Conservation (phyloP, 148 eudicot genomes). For the Vaccinium macrocarpon region DNA sequence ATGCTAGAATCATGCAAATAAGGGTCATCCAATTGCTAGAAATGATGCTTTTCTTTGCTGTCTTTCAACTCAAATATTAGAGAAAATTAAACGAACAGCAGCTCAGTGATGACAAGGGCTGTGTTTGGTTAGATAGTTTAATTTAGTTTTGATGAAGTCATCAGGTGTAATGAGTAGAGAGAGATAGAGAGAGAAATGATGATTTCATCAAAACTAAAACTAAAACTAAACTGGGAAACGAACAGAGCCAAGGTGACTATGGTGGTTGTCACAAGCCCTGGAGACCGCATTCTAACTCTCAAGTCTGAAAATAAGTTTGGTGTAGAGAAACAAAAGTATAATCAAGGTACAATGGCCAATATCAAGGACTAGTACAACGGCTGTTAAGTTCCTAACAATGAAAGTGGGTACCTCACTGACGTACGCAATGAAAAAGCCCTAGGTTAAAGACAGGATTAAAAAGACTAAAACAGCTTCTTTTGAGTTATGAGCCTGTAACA, state of each 20-base stretch:
- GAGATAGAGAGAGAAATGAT: too few species aligned
- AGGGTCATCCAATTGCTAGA: background rate
- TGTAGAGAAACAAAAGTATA: background rate
- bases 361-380: background rate
- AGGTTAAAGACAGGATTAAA: background rate
- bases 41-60: background rate
- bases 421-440: background rate
- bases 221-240: too few species aligned
- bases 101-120: background rate
- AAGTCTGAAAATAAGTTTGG: background rate
- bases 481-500: background rate
- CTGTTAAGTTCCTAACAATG: background rate
- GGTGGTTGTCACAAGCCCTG: background rate
- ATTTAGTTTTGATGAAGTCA: too few species aligned
- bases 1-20: background rate
- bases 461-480: background rate
- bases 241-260: too few species aligned
- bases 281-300: background rate
- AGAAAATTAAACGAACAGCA: background rate
- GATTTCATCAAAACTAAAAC: too few species aligned
- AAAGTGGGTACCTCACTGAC: background rate
- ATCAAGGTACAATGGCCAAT: background rate
- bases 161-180: too few species aligned
- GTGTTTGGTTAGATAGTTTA: too few species aligned
- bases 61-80: background rate